Conservation (phyloP, 305 asterid genomes). For the Fraxinus dipetala region DNA sequence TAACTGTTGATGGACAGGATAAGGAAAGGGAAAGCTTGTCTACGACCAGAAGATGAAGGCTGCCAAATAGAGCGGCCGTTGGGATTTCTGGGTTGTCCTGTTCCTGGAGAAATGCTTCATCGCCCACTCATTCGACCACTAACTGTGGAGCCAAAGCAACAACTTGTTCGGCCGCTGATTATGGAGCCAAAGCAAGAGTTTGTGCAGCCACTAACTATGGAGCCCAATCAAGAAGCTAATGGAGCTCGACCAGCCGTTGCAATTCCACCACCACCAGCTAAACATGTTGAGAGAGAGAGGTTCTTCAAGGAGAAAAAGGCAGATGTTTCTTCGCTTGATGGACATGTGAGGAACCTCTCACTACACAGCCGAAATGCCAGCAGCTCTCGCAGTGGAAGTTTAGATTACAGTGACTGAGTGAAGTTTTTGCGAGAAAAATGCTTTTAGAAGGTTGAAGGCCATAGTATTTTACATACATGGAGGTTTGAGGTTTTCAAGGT, state of each 20-base stretch:
- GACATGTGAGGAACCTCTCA: slow-evolving; percentile 67
- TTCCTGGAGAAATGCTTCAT: slow-evolving; percentile 64
- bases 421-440: neutral
- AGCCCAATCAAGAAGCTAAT: slow-evolving; percentile 28
- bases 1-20: slow-evolving; percentile 44
- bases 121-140: slow-evolving; percentile 83
- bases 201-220: slow-evolving; percentile 24
- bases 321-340: slow-evolving; percentile 48
- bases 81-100: slow-evolving; percentile 54
- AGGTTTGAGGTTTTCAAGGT: neutral
- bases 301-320: slow-evolving; percentile 72
- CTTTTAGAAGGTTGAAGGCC: slow-evolving; percentile 16
- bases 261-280: slow-evolving; percentile 96
- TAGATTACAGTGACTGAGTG: slow-evolving; percentile 65
- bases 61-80: slow-evolving; percentile 42
- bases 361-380: slow-evolving; percentile 72
- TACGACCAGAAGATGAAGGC: slow-evolving; percentile 70
- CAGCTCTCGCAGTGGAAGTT: slow-evolving; percentile 79
- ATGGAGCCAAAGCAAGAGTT: slow-evolving; percentile 39
- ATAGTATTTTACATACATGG: neutral
- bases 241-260: slow-evolving; percentile 39
- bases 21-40: slow-evolving; percentile 89
- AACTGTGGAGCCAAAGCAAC: slow-evolving; percentile 51
- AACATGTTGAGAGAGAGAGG: slow-evolving; percentile 76
- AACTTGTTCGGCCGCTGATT: slow-evolving; percentile 29